Conservation (phyloP, 805 yeast genomes). For the Ogataea methylovora region DNA sequence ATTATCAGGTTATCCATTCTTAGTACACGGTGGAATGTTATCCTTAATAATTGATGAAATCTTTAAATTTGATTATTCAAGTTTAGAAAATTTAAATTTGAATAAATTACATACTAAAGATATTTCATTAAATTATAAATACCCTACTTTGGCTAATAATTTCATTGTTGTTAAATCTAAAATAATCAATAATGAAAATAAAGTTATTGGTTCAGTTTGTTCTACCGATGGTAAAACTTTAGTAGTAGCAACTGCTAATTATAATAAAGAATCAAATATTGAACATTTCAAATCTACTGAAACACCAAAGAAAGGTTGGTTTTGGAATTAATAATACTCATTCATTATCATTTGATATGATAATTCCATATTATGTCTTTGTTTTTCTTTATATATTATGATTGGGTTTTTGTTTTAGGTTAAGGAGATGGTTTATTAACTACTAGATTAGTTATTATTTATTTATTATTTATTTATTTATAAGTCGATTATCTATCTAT, state of each 20-base stretch:
- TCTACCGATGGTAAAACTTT: constrained; percentile 44
- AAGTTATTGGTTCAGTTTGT: constrained; percentile 46
- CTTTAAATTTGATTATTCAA: constrained; percentile 34
- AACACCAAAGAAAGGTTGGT: constrained; percentile 6
- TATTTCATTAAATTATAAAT: constrained; percentile 46
- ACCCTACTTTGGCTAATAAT: constrained; percentile 74
- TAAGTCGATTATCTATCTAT: no score
- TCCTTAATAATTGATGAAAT: constrained; percentile 78
- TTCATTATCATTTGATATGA: no score
- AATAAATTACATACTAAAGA: constrained; percentile 36
- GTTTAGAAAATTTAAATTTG: constrained; percentile 12
- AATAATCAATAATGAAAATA: constrained; percentile 25
- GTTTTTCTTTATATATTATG: not conserved
- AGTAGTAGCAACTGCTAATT: constrained; percentile 48
- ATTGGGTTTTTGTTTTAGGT: not conserved
- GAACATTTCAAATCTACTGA: not conserved
- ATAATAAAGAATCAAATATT: constrained; percentile 1
- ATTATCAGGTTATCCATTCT: constrained; percentile 79
- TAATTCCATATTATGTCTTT: not conserved
- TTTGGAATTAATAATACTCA: no score
- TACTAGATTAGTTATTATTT: not conserved
- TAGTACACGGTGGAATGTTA: constrained; percentile 83
- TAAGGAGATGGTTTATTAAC: not conserved
- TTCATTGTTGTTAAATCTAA: constrained; percentile 60
- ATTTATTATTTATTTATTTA: not conserved